Evolutionary conservation across 2,329 filamentous ascomycete genomes (phyloP).

Genomic region (Hysterium pulicare): DNA sequence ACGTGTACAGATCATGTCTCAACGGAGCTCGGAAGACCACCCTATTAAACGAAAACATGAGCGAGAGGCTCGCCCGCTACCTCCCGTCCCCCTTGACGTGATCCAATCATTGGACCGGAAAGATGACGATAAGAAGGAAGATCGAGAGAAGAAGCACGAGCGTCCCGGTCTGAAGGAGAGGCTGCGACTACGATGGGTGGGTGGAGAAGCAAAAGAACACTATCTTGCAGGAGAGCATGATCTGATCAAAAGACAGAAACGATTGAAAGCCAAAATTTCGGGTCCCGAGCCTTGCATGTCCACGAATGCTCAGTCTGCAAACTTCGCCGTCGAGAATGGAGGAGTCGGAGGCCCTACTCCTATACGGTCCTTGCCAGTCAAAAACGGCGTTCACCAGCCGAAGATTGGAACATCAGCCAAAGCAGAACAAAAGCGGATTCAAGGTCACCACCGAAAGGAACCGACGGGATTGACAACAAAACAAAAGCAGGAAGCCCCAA

Average conservation of each 20-base stretch:
- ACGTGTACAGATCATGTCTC: conserved; percentile 3
- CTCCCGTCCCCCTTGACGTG: background rate
- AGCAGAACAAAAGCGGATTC: background rate
- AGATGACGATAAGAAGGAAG: background rate
- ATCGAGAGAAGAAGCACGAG: background rate
- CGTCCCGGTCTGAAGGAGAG: background rate
- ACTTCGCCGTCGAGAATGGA: conserved; percentile 13
- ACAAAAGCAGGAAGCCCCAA: too few relatives aligned
- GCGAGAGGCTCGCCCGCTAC: too few relatives aligned
- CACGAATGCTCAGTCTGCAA: conserved; percentile 6
- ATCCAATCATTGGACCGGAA: background rate
- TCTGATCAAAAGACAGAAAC: conserved; percentile 4
- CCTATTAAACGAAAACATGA: too few relatives aligned
- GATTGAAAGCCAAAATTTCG: conserved; percentile 24
- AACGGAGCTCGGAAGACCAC: background rate
- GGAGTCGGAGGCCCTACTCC: conserved; percentile 14
- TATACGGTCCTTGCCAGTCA: conserved; percentile 8
- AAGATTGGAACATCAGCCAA: background rate
- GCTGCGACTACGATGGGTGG: too few relatives aligned
- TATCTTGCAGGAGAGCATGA: background rate
- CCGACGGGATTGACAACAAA: background rate
- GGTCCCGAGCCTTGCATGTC: conserved; percentile 13
- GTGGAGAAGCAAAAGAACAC: background rate
- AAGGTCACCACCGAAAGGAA: background rate
- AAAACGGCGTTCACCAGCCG: conserved; percentile 1